Base-by-base conservation (phyloP, 106 monocot genomes). In the Dendrobium huoshanense region DNA sequence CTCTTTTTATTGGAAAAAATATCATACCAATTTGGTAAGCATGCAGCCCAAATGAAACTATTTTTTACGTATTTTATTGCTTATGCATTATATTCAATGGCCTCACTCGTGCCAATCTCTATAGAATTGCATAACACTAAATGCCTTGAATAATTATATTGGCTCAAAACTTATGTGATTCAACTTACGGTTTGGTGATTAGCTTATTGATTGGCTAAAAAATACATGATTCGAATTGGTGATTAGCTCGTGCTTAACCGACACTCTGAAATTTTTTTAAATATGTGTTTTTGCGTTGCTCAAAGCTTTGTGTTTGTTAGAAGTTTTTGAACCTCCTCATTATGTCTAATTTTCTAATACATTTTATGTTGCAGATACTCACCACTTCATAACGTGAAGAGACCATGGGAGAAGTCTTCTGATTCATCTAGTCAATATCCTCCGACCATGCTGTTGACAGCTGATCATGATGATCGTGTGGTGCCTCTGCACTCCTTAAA, bases 401-500 rank as follows among this genome's bases (percentile, higher is more conserved):
- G 91, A 78, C 95, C 95, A 18, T 91, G 91, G 93, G 95, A 93
- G 72, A 85, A 87, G 56, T 75, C 40, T 55, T 55, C 58, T 56
- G 79, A 81, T 75, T 41, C 49, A 22, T n/a, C 81, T 79, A 78
- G 78, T 67, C 99, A 99, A 77, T 99, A 99, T 77, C 99, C 99
- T 19, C 45, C 99, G 79, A 95, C 89, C 48, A 90, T 99, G 95
- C 75, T 99, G 42, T 73, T 99, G 58, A 99, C 95, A 59, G 99
- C 93, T 79, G 99, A 99, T 82, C 95, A 99, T 75, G 99, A 99
- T 84, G 99, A 99, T 68, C 92, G 99, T 75, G 95, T 95, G 33
- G 99, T 95, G 81, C 95, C 99, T 24, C 87, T 95, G 77, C 99
- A 99, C 73, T 93, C 99, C 6, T 65, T 99, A 80, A 99, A 99